A percentile compares a stretch with the other conserved stretches of the same genome.
Conservation (phyloP, 352 stramenopile species). For the Hyaloperonospora brassicae region DNA sequence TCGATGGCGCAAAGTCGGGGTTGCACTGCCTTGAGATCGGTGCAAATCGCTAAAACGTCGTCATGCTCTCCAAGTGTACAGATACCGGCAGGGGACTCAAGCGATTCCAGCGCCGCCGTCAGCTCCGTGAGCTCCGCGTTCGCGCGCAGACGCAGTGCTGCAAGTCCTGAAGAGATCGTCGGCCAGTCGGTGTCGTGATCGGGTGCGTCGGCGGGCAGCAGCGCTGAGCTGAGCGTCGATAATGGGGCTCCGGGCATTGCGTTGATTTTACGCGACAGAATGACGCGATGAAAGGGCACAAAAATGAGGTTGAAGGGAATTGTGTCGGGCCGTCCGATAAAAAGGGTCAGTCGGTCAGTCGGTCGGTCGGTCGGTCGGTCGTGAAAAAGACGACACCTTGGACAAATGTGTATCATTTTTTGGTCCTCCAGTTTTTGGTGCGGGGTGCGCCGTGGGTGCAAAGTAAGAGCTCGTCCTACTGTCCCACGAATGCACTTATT, state of each 20-base stretch:
- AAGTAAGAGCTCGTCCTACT: too few species aligned
- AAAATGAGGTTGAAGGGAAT: too few species aligned
- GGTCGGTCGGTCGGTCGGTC: too few species aligned
- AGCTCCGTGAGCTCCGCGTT: conserved; percentile 20
- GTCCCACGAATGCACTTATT: too few species aligned
- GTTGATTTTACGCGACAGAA: neutral
- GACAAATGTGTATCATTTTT: too few species aligned
- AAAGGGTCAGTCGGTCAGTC: too few species aligned
- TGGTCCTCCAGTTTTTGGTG: too few species aligned
- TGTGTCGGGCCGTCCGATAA: too few species aligned
- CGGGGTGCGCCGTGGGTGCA: too few species aligned
- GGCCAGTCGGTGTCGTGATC: conserved; percentile 21
- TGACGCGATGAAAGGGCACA: too few species aligned
- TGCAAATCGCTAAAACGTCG: conserved; percentile 10
- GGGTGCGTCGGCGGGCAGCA: conserved; percentile 13
- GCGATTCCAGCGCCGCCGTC: conserved; percentile 11
- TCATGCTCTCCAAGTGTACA: conserved; percentile 15
- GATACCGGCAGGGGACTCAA: neutral
- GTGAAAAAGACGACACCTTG: too few species aligned
- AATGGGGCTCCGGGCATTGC: conserved; percentile 7
- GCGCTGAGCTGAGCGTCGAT: conserved; percentile 14
- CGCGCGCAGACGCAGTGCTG: conserved; percentile 8
- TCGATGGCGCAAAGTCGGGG: conserved; percentile 24
- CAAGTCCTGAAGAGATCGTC: conserved; percentile 11
- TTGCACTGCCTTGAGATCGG: conserved; percentile 18